phyloP scores from a whole-genome alignment of 2,329 filamentous ascomycete species.

The Didymellaceae sp. region DNA sequence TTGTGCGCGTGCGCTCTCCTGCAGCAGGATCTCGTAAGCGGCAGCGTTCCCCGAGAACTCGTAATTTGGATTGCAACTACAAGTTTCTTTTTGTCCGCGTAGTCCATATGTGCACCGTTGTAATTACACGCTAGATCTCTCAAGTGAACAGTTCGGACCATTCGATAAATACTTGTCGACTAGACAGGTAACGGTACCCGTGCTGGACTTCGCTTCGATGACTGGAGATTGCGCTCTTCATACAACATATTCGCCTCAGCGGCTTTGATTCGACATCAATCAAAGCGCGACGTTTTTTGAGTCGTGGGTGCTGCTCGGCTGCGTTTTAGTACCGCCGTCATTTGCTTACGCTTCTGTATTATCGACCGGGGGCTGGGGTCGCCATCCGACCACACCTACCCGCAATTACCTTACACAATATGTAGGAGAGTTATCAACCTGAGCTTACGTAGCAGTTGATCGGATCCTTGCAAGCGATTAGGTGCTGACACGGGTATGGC shows the following conservation, averaged over 20 bases:
- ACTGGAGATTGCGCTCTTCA: slow-evolving; percentile 7
- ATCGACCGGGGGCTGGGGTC: slow-evolving; percentile 8
- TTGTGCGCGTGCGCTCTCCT: slow-evolving; percentile 20
- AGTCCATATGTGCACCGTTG: slow-evolving; percentile 15
- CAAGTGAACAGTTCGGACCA: slow-evolving; percentile 17
- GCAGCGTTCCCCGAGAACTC: slow-evolving; percentile 23
- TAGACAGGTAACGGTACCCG: slow-evolving; percentile 9
- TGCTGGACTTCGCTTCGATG: not conserved
- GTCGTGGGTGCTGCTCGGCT: slow-evolving; percentile 11
- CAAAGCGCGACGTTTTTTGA: slow-evolving; percentile 16
- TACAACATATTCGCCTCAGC: slow-evolving; percentile 3
- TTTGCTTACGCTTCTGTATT: slow-evolving; percentile 6
- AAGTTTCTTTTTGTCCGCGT: slow-evolving; percentile 12
- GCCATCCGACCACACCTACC: slow-evolving; percentile 2
- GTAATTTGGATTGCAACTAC: slow-evolving; percentile 18
- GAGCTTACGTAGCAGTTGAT: not conserved
- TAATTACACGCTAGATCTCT: slow-evolving; percentile 29
- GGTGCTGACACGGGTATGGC: slow-evolving; percentile 3
- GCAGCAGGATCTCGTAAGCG: slow-evolving; percentile 18
- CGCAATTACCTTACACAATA: slow-evolving; percentile 7
- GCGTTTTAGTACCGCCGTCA: slow-evolving; percentile 1
- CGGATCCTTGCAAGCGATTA: slow-evolving; percentile 10
- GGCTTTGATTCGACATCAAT: slow-evolving; percentile 6
- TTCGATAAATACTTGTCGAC: slow-evolving; percentile 15
- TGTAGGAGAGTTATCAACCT: slow-evolving; percentile 9